Evolutionary conservation across 768 basidiomycete genomes (phyloP), one percentile per base, ranked within the genome.

Genomic region (Auricularia sp.): DNA sequence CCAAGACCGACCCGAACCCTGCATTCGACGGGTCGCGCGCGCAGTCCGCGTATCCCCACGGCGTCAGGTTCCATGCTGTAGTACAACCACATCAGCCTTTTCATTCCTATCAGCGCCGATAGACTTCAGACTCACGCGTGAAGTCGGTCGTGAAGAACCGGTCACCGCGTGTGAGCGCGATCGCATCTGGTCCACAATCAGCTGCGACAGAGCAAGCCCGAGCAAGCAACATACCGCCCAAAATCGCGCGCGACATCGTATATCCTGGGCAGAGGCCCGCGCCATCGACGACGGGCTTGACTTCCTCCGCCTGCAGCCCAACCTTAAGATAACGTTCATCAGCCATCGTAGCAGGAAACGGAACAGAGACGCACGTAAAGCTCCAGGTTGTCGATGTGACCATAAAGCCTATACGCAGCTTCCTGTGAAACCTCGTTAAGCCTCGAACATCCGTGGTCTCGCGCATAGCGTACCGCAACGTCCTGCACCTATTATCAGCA

Each of bases 241-340:
- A 78, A 67, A 94, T 93, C n/a, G 90, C 88, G 54, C 92, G 81
- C 6, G 90, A 90, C 68, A 90, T 87, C 3, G 92, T 92, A 76
- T 85, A 92, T 34, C 90, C 89, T 3, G 90, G 90, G 72, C 90
- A 92, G 3, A 92, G 72, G 11, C 90, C 91, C 5, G 88, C 85
- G 6, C 90, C 92, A 29, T 59, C 56, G 56, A 59, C 56, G 44
- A 90, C 77, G 13, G 84, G 87, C 71, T 92, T 94, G 1, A 85
- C 76, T 39, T 72, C 71, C 56, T 73, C 72, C 21, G 72, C 72
- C 64, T 71, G 72, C 54, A 73, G 54, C 47, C 72, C 72, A 45
- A 71, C 68, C 65, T 66, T n/a, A 35, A 18, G 7, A 58, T 29
- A 61, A 65, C 21, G 21, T 63, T 58, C 51, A 36, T 16, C 64